Evolutionary conservation across 768 basidiomycete species (phyloP).

Genomic region (Tephrocybe sp.): DNA sequence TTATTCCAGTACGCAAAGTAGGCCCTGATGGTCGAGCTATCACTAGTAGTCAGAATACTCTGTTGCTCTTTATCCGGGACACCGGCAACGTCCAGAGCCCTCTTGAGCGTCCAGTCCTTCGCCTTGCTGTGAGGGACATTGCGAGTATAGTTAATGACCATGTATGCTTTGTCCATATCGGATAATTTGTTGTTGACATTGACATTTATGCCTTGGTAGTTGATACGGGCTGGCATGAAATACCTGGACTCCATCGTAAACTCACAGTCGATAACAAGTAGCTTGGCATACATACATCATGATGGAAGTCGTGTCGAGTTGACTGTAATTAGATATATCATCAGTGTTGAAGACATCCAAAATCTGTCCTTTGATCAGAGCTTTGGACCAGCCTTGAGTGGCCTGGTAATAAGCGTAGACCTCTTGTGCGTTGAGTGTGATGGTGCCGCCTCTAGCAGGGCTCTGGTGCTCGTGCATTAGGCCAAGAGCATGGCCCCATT

Average conservation of each 20-base stretch:
- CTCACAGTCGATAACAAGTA: not conserved
- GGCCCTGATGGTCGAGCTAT: not conserved
- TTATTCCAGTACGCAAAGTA: conserved; percentile 5
- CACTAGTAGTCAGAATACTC: not conserved
- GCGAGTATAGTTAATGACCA: conserved; percentile 11
- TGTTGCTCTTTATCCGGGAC: conserved; percentile 1
- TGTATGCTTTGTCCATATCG: conserved; percentile 10
- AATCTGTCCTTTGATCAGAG: conserved; percentile 8
- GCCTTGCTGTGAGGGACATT: conserved; percentile 2
- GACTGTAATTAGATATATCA: conserved; percentile 8
- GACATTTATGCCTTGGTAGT: not conserved
- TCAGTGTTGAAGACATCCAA: conserved; percentile 8
- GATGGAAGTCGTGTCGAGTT: conserved; percentile 4
- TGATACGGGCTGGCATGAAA: conserved; percentile 8
- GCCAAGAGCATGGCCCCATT: conserved; percentile 26
- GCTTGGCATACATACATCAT: conserved; percentile 3
- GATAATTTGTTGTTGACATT: conserved; percentile 1
- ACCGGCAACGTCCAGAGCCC: conserved; percentile 4
- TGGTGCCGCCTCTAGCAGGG: conserved; percentile 15
- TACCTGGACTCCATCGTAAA: conserved; percentile 1
- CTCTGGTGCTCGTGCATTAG: conserved; percentile 27
- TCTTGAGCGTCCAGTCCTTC: conserved; percentile 7
- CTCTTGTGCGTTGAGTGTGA: conserved; percentile 16
- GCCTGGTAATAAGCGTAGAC: conserved; percentile 9
- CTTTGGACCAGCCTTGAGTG: conserved; percentile 4